A percentile compares a stretch with the other conserved stretches of the same genome.
phyloP scores from a whole-genome alignment of 805 yeast genomes.

The Wickerhamiella galacta region DNA sequence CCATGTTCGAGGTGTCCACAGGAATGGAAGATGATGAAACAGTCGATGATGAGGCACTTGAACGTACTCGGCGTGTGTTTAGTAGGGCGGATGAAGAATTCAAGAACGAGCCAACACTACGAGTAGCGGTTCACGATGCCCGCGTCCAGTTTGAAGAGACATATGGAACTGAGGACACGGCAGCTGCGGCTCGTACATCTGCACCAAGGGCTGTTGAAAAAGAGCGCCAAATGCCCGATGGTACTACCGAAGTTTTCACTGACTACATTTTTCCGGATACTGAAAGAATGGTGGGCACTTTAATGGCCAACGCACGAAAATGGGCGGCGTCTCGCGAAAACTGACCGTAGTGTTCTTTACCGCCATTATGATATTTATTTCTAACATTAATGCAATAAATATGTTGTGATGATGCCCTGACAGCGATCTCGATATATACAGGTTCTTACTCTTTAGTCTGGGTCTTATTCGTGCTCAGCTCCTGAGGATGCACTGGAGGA shows the following conservation, averaged over 20 bases:
- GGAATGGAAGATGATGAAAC: constrained; percentile 31
- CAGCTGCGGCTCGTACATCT: constrained; percentile 26
- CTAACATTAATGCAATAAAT: no score
- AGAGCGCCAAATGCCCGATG: constrained; percentile 27
- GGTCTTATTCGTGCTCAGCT: no score
- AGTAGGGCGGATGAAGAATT: constrained; percentile 33
- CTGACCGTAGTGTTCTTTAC: no score
- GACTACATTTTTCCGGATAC: constrained; percentile 60
- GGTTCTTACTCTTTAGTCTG: no score
- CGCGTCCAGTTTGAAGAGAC: constrained; percentile 44
- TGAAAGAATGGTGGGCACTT: constrained; percentile 21
- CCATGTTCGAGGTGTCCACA: constrained; percentile 51
- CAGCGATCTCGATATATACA: no score
- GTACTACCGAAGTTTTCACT: constrained; percentile 34
- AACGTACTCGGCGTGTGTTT: constrained; percentile 39
- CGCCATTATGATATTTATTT: no score
- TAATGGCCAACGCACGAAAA: constrained; percentile 32
- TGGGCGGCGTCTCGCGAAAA: constrained; percentile 29
- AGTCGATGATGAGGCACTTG: constrained; percentile 31
- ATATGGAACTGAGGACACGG: constrained; percentile 36
- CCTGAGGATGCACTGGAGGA: constrained; percentile 7
- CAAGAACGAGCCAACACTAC: constrained; percentile 24
- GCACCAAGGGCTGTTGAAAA: constrained; percentile 39
- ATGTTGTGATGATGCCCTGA: no score
- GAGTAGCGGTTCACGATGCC: constrained; percentile 41